phyloP scores from a whole-genome alignment of 2,329 filamentous ascomycete species.

The Ascochyta pisi region DNA sequence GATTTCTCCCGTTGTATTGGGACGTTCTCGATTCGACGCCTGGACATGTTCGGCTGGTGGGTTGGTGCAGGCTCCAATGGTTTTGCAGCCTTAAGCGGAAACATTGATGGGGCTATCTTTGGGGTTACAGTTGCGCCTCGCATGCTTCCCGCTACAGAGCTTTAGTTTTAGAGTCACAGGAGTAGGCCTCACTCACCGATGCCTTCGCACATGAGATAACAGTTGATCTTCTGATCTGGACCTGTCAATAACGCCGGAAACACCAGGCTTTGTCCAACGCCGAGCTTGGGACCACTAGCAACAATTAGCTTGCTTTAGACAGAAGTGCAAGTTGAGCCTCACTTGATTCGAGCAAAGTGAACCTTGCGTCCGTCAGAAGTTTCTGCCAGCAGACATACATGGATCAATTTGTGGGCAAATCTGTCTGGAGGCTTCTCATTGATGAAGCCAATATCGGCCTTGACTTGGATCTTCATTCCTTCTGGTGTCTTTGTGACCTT shows the following conservation, averaged over 20 bases:
- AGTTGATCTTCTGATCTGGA: slow-evolving; percentile 66
- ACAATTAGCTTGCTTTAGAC: slow-evolving; percentile 22
- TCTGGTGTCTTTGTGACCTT: slow-evolving; percentile 41
- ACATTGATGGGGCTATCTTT: slow-evolving; percentile 55
- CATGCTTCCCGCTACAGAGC: slow-evolving; percentile 61
- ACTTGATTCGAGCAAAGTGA: slow-evolving; percentile 71
- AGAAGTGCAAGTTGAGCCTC: not conserved
- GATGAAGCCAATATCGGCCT: slow-evolving; percentile 71
- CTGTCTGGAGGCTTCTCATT: slow-evolving; percentile 68
- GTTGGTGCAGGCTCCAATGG: slow-evolving; percentile 17
- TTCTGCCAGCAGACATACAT: slow-evolving; percentile 76
- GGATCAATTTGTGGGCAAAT: slow-evolving; percentile 71
- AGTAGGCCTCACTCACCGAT: slow-evolving; percentile 62
- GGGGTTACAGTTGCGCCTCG: slow-evolving; percentile 61
- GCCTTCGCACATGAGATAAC: slow-evolving; percentile 82
- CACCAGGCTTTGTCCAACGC: slow-evolving; percentile 65
- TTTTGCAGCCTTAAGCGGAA: slow-evolving; percentile 42
- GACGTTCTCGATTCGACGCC: slow-evolving; percentile 31
- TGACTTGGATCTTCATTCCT: slow-evolving; percentile 66
- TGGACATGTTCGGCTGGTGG: slow-evolving; percentile 39
- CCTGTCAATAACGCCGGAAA: slow-evolving; percentile 65
- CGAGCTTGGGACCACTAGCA: slow-evolving; percentile 69
- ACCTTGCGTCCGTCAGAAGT: slow-evolving; percentile 71
- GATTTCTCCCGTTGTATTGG: slow-evolving; percentile 16
- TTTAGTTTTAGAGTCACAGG: slow-evolving; percentile 10